Evolutionary conservation across 2,329 filamentous ascomycete species (phyloP), one percentile per base, ranked within the genome.

Genomic region (Colletotrichum musae): DNA sequence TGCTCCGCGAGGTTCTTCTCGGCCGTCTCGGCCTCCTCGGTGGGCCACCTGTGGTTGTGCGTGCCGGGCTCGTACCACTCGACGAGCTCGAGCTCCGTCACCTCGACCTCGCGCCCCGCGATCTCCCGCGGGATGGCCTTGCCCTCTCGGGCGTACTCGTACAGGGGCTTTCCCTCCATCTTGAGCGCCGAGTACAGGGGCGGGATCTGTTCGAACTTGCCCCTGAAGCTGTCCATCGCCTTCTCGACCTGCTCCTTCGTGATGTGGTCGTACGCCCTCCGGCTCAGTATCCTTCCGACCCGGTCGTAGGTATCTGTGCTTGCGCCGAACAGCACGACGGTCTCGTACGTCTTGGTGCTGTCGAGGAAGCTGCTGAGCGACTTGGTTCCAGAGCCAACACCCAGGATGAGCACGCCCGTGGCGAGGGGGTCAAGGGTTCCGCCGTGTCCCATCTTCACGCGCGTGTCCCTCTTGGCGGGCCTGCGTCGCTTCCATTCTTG

Each of bases 401-500:
- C 96, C 6, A 96, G 86, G 72, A 98, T 94, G 58, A 99, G 87
- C 26, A 99, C 93, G 53, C 96, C 96, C 1, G 95, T 97, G 9
- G 96, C 96, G 75, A 98, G 87, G 28, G 96, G 96, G 77, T 99
- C 96, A 18, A 99, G 88, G 2, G 96, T 99, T 51, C 96, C 96
- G 70, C 96, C 96, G 82, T 99, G 96, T 41, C 96, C 96, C 76
- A 98, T 93, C 85, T 98, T 99, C 74, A 98, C 92, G 71, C 93
- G 89, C 5, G 91, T 79, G 1, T 87, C 84, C 74, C 87, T 87
- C 78, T 89, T 88, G 71, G 86, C 85, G 54, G 81, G 82, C 72
- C 83, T 83, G 70, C 90, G 87, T 70, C 91, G 88, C 73, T 87
- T 85, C 73, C 87, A 86, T 77, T 92, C 89, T 67, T 84, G 83